Evolutionary conservation across 352 stramenopile species (phyloP).

Genomic region (Phytophthora litchii): DNA sequence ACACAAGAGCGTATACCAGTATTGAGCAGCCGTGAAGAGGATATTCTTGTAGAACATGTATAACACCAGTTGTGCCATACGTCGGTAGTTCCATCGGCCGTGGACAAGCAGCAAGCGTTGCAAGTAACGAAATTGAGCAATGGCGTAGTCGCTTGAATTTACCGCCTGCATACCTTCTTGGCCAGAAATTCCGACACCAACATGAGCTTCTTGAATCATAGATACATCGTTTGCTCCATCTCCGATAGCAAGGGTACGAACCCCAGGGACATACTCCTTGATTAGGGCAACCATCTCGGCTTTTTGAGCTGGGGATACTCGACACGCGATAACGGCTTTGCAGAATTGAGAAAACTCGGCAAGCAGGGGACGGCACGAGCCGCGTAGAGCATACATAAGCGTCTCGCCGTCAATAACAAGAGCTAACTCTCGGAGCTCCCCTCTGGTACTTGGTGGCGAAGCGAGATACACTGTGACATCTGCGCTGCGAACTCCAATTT

Average conservation of each 20-base stretch:
- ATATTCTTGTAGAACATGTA: slow-evolving; percentile 97
- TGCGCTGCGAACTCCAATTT: slow-evolving; percentile 47
- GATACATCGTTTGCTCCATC: slow-evolving; percentile 96
- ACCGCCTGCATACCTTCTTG: slow-evolving; percentile 94
- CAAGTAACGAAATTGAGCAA: slow-evolving; percentile 93
- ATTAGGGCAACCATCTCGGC: slow-evolving; percentile 84
- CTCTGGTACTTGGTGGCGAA: slow-evolving; percentile 43
- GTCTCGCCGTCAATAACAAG: slow-evolving; percentile 86
- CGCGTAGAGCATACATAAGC: slow-evolving; percentile 58
- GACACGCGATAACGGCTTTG: slow-evolving; percentile 89
- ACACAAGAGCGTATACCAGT: slow-evolving; percentile 77
- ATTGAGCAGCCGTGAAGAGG: slow-evolving; percentile 73
- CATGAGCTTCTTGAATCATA: slow-evolving; percentile 94
- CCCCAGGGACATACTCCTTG: slow-evolving; percentile 71
- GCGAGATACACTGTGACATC: slow-evolving; percentile 61
- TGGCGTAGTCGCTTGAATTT: slow-evolving; percentile 94
- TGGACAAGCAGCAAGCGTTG: slow-evolving; percentile 91
- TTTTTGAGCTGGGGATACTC: slow-evolving; percentile 89
- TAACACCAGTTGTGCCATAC: slow-evolving; percentile 88
- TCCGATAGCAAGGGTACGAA: slow-evolving; percentile 89
- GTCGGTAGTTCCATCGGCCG: slow-evolving; percentile 91
- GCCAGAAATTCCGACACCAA: slow-evolving; percentile 92
- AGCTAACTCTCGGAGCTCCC: slow-evolving; percentile 60
- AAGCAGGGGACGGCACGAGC: slow-evolving; percentile 47
- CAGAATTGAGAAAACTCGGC: slow-evolving; percentile 80